Percentiles rank a stretch among this genome's conserved stretches.
phyloP scores from a whole-genome alignment of 2,329 filamentous ascomycete genomes.

The Xylaria sp. region DNA sequence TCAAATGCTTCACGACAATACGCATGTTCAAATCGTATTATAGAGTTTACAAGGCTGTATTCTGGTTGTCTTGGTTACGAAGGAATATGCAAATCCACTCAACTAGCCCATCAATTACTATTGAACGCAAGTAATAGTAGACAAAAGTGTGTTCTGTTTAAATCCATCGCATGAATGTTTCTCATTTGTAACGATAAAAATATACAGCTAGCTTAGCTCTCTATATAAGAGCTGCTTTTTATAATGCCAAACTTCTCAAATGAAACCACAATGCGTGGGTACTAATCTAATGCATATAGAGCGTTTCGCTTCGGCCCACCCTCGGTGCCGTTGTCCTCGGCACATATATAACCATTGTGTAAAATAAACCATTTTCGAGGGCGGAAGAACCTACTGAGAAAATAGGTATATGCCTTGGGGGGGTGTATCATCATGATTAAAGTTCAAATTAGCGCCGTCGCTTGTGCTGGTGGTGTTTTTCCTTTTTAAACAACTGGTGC shows the following conservation, averaged over 20 bases:
- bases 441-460: constrained; percentile 31
- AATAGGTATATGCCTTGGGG: constrained; percentile 27
- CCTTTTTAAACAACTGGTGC: constrained; percentile 58
- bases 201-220: constrained; percentile 7
- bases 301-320: constrained; percentile 44
- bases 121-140: not conserved
- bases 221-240: not conserved
- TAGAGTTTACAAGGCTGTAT: too few relatives aligned
- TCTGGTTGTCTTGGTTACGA: not conserved
- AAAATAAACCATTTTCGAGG: constrained; percentile 21
- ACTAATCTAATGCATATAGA: constrained; percentile 35
- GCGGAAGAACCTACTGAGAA: constrained; percentile 43
- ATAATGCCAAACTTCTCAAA: not conserved
- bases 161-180: not conserved
- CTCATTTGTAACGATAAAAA: not conserved
- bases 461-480: constrained; percentile 2
- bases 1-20: not conserved
- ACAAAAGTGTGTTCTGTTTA: not conserved
- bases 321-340: constrained; percentile 33
- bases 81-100: not conserved
- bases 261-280: constrained; percentile 14
- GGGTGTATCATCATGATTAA: constrained; percentile 32
- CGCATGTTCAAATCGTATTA: not conserved
- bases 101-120: not conserved
- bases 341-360: constrained; percentile 15